Percentiles rank a stretch among this genome's conserved stretches.
phyloP scores from a whole-genome alignment of 805 yeast genomes.

The Ogataea saltuana region DNA sequence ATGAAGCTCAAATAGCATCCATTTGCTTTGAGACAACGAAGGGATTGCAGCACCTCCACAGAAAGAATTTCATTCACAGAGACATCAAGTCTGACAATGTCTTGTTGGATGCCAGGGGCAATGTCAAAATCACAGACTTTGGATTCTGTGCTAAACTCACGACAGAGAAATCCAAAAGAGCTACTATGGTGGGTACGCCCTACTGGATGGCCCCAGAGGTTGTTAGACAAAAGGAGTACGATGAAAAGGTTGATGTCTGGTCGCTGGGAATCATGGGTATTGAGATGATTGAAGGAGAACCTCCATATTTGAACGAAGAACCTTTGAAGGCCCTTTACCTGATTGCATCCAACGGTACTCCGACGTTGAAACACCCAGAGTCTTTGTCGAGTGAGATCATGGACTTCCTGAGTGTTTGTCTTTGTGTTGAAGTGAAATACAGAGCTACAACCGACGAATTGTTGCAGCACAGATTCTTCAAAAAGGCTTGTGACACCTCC shows the following conservation, averaged over 20 bases:
- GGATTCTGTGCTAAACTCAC: constrained; percentile 93
- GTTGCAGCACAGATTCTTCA: constrained; percentile 71
- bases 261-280: constrained; percentile 96
- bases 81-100: constrained; percentile 98
- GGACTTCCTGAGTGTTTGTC: constrained; percentile 83
- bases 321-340: constrained; percentile 91
- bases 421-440: constrained; percentile 90
- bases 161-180: constrained; percentile 79
- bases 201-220: constrained; percentile 99
- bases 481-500: constrained; percentile 58
- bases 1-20: constrained; percentile 88
- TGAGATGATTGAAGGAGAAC: constrained; percentile 99
- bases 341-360: constrained; percentile 97
- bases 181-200: constrained; percentile 99
- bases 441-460: constrained; percentile 91
- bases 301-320: constrained; percentile 95
- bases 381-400: constrained; percentile 71
- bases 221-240: constrained; percentile 91
- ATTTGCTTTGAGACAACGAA: constrained; percentile 87
- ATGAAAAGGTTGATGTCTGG: constrained; percentile 97
- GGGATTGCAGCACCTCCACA: constrained; percentile 90
- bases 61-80: constrained; percentile 90
- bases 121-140: constrained; percentile 93
- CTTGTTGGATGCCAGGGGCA: constrained; percentile 74
- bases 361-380: constrained; percentile 83